A percentile compares a stretch with the other conserved stretches of the same genome.
phyloP scores from a whole-genome alignment of 2,329 filamentous ascomycete species.

The Didymella exigua region DNA sequence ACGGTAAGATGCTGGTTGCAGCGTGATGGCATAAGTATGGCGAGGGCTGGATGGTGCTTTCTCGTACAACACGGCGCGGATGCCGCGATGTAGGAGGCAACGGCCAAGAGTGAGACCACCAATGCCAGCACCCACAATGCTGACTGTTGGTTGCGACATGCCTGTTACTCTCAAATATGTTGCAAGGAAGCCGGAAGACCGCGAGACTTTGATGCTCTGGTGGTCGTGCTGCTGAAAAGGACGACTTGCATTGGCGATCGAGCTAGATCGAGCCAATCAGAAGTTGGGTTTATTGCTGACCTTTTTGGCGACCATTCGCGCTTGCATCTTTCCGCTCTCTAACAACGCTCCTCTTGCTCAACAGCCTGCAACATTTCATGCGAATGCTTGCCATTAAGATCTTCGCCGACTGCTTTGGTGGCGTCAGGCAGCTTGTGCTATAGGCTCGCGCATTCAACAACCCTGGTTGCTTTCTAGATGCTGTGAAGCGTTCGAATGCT shows the following conservation, averaged over 20 bases:
- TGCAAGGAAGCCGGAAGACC: background rate
- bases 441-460: background rate
- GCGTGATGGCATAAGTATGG: slow-evolving; percentile 50
- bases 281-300: background rate
- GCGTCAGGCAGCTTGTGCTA: background rate
- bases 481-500: background rate
- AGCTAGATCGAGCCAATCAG: slow-evolving; percentile 12
- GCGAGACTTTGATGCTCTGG: background rate
- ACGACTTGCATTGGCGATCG: slow-evolving; percentile 10
- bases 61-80: slow-evolving; percentile 44
- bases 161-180: background rate
- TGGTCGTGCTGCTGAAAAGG: background rate
- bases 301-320: background rate
- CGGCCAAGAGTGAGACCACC: slow-evolving; percentile 51
- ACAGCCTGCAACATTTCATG: background rate
- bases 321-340: background rate
- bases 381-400: background rate
- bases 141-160: slow-evolving; percentile 36
- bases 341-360: background rate
- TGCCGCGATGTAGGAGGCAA: slow-evolving; percentile 41
- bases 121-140: slow-evolving; percentile 54
- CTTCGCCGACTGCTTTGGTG: no score
- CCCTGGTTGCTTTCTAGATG: background rate
- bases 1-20: slow-evolving; percentile 41
- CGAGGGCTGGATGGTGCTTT: slow-evolving; percentile 30